Base-by-base conservation (phyloP, 331 rosid species). In the Pyrus hybrid region DNA sequence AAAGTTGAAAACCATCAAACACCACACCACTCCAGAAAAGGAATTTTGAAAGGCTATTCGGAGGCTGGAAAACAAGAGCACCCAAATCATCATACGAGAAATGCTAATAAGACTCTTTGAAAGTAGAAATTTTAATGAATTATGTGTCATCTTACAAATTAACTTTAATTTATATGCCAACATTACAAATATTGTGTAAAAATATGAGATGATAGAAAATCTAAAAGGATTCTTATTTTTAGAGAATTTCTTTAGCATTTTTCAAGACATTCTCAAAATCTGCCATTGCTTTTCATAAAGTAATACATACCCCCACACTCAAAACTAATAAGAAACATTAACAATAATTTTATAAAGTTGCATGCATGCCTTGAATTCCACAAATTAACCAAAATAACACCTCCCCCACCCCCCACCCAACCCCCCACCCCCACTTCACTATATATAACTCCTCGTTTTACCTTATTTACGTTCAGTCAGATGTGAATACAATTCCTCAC, bases 1-100 rank as follows among this genome's bases (percentile, higher is more conserved):
- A 75, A 61, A 35, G 23, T 41, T 76, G 68, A 71, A 83, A 83
- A 83, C 83, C 76, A 79, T 80, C 80, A 77, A 41, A n/a, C n/a
- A n/a, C n/a, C n/a, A 41, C 47, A 11, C 47, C 47, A 77, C 74
- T 5, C 23, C 35, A 1, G 3, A 17, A 60, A 20, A 33, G 30
- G 32, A 33, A 74, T 35, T 35, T 64, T 69, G 69, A 74, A 80
- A 84, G 73, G 77, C 71, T 68, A 11, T 11, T 33, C 22, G 68
- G 73, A 29, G 86, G 73, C 67, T 22, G 14, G 37, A 75, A 73
- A 74, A 37, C 78, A 73, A 63, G 80, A 74, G 72, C 85, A 74
- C 70, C 76, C 51, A 77, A 77, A 35, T 51, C n/a, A 65, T 41
- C 80, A 65, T 80, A 77, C 49, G 13, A 37, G 13, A 37, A 37